Conservation (phyloP, 257 asterid genomes). For the Scutellaria galericulata region DNA sequence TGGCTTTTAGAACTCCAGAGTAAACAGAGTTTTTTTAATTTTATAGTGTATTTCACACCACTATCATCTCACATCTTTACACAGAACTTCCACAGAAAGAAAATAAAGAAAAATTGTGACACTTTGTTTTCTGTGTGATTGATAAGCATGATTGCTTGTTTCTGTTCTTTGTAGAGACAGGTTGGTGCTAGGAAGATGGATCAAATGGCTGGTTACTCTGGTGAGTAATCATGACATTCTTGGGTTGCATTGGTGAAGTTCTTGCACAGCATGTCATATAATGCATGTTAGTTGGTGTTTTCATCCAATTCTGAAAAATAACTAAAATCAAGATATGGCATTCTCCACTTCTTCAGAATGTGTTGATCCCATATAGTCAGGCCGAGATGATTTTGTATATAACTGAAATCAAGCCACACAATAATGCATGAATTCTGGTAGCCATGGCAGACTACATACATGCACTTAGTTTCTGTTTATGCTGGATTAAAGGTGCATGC, state of each 20-base stretch:
- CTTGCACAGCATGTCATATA: not conserved
- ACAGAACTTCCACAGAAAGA: not conserved
- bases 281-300: not conserved
- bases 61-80: not conserved
- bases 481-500: not conserved
- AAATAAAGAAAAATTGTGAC: not conserved
- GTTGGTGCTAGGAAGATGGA: slow-evolving; percentile 70
- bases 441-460: not conserved
- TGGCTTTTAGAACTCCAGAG: not conserved
- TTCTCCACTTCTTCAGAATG: not conserved
- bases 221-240: slow-evolving; percentile 56
- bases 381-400: slow-evolving; percentile 5
- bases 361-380: not conserved
- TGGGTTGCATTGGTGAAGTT: slow-evolving; percentile 6
- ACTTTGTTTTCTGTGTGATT: slow-evolving; percentile 32
- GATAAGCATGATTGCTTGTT: slow-evolving; percentile 31
- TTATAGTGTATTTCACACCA: not conserved
- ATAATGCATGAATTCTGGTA: not conserved
- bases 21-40: slow-evolving; percentile 1
- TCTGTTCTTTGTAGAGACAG: slow-evolving; percentile 64
- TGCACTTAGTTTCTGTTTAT: not conserved
- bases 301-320: not conserved
- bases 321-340: not conserved
- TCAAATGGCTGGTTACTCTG: slow-evolving; percentile 56
- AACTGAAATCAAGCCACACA: slow-evolving; percentile 10